Base-by-base conservation (phyloP, 108 stramenopile species). In the Cyclotella baltica region DNA sequence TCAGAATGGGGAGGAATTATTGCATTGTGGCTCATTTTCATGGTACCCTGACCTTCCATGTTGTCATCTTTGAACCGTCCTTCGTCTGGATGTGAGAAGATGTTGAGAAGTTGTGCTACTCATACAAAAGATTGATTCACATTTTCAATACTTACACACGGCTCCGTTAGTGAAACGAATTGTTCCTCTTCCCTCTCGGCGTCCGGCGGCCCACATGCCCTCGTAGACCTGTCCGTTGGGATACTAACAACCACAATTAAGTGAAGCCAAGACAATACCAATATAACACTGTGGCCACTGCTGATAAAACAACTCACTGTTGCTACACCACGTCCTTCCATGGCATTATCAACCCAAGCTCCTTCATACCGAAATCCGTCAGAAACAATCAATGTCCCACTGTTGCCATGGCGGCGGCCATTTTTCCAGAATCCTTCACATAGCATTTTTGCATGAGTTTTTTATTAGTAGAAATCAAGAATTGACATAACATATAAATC, bases 361-460 rank as follows among this genome's bases (percentile, higher is more conserved):
- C 97, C 97, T 71, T 96, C 95, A 73, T 98, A 98, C 8, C 78
- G 65, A 73, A 94, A 94, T 0, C 96, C 94, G 79, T 94, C 90
- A 18, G 90, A 71, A 8, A 85, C 83, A 25, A 86, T 77, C 53
- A 97, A 79, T 29, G 87, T 64, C 10, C 96, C 96, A 55, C 85
- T 81, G 15, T 92, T 90, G 58, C 90, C 84, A 59, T 88, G 88
- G n/a, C 95, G 87, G 52, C 88, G 87, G 3, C 91, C 91, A 40
- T 90, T 89, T 66, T 87, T 90, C 94, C 94, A 97, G 4, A 90
- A 82, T 9, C 96, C 96, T 52, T n/a, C n/a, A n/a, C n/a, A n/a
- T 92, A n/a, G n/a, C n/a, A n/a, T n/a, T n/a, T n/a, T n/a, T n/a
- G n/a, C n/a, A n/a, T n/a, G n/a, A n/a, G n/a, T n/a, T n/a, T n/a